Conservation (phyloP, 768 basidiomycete species). For the Collybiopsis confluens region DNA sequence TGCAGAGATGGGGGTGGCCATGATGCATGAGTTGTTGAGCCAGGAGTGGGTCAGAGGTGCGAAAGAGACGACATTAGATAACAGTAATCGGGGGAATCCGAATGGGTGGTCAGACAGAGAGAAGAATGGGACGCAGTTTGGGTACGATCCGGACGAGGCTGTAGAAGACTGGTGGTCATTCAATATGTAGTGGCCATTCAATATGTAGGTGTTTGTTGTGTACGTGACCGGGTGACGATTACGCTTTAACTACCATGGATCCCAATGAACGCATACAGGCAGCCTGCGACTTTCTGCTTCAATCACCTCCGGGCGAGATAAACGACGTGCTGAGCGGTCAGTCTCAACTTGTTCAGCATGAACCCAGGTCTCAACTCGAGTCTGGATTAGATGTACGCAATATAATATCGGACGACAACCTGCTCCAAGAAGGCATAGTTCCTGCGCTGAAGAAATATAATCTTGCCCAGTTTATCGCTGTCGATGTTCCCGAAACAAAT, state of each 20-base stretch:
- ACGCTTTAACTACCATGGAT: too few relatives aligned
- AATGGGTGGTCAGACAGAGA: constrained; percentile 58
- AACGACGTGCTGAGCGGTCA: constrained; percentile 92
- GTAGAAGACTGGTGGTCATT: constrained; percentile 48
- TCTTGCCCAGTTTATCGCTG: constrained; percentile 79
- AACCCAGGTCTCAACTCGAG: not conserved
- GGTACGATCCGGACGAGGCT: constrained; percentile 49
- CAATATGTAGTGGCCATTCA: too few relatives aligned
- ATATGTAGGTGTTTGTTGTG: too few relatives aligned
- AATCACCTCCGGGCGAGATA: constrained; percentile 93
- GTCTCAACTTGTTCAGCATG: constrained; percentile 11
- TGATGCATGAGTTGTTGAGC: constrained; percentile 31
- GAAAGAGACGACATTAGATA: not conserved
- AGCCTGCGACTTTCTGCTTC: constrained; percentile 77
- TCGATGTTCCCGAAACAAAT: constrained; percentile 71
- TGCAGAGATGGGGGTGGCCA: constrained; percentile 44
- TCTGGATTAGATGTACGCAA: constrained; percentile 71
- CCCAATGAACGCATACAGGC: constrained; percentile 60
- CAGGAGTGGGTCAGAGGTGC: constrained; percentile 5
- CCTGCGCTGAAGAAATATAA: constrained; percentile 85
- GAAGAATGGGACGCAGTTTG: constrained; percentile 44
- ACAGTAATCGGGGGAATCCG: constrained; percentile 24
- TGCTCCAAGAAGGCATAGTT: constrained; percentile 72
- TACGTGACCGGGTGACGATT: too few relatives aligned
- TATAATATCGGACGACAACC: constrained; percentile 83